A percentile compares a stretch with the other conserved stretches of the same genome.
These are phyloP conservation scores for Rubroshorea leprosula DNA, from an alignment of 345 rosid genomes.

Conservation along the genomic window DNA sequence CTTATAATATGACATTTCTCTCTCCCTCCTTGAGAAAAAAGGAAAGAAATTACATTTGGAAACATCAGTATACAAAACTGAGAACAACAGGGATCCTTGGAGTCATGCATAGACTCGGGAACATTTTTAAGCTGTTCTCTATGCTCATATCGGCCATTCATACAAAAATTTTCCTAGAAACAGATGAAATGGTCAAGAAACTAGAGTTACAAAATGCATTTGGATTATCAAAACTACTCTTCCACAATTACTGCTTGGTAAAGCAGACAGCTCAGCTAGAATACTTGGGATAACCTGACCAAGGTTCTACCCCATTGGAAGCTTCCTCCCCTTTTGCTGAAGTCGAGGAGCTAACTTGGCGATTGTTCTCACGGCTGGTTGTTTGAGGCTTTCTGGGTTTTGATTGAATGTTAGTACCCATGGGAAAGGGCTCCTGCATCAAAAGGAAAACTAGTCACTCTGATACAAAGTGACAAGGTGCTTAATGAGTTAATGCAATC, in stretches of 20 bases:
- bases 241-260: conserved; percentile 37
- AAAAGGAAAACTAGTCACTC: neutral
- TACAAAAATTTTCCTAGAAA: conserved; percentile 15
- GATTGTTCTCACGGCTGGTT: conserved; percentile 45
- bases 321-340: conserved; percentile 63
- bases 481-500: too few species aligned
- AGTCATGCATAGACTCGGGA: too few species aligned
- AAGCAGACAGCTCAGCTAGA: conserved; percentile 24
- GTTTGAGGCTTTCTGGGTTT: conserved; percentile 62
- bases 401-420: conserved; percentile 62
- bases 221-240: conserved; percentile 31
- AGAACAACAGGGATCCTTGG: too few species aligned
- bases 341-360: too few species aligned
- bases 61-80: too few species aligned
- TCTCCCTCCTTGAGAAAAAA: too few species aligned
- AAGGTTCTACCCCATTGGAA: conserved; percentile 44
- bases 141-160: conserved; percentile 19
- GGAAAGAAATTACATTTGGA: too few species aligned
- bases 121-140: conserved; percentile 31
- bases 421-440: conserved; percentile 76
- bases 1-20: too few species aligned
- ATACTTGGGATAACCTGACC: conserved; percentile 37
- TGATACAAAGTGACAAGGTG: neutral
- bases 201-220: conserved; percentile 25
- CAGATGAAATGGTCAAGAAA: conserved; percentile 17